Conservation (phyloP, 2,329 filamentous ascomycete genomes). For the Sporothrix variecibatus region DNA sequence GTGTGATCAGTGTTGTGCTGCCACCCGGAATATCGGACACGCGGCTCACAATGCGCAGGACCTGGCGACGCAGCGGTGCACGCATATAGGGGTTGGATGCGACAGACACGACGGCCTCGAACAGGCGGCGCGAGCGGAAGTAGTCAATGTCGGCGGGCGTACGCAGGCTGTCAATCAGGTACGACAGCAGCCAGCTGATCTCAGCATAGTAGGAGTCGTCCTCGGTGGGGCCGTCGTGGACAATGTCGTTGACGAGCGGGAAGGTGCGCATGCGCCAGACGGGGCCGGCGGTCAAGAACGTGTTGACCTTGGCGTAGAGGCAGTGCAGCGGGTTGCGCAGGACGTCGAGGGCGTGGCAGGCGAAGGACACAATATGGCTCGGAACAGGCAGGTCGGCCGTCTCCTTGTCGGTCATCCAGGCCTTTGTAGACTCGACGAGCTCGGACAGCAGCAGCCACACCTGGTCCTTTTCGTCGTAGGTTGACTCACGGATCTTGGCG, state of each 20-base stretch:
- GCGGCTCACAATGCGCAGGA: constrained; percentile 64
- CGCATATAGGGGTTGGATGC: constrained; percentile 68
- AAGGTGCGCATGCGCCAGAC: constrained; percentile 70
- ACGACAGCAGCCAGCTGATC: constrained; percentile 71
- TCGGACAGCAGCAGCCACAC: constrained; percentile 80
- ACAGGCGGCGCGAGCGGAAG: constrained; percentile 64
- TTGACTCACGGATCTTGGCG: constrained; percentile 64
- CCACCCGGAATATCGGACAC: constrained; percentile 69
- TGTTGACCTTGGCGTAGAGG: constrained; percentile 84
- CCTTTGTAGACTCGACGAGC: constrained; percentile 70
- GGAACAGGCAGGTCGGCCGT: constrained; percentile 55
- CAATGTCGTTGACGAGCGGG: constrained; percentile 65
- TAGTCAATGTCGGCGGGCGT: constrained; percentile 60
- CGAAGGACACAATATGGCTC: constrained; percentile 74
- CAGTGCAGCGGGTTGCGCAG: constrained; percentile 75
- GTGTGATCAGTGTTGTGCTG: constrained; percentile 77
- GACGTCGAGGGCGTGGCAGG: constrained; percentile 67
- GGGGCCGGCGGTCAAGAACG: constrained; percentile 76
- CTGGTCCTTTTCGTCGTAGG: constrained; percentile 74
- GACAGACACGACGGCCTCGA: constrained; percentile 73
- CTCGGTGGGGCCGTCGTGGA: constrained; percentile 66
- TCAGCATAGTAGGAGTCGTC: constrained; percentile 75
- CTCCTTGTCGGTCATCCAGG: constrained; percentile 47
- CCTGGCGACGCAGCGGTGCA: constrained; percentile 59
- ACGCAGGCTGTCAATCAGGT: constrained; percentile 68